A percentile compares a stretch with the other conserved stretches of the same genome.
These are phyloP conservation scores for Xylaria sp. DNA, from an alignment of 2,329 filamentous ascomycete species.

Conservation along the genomic window DNA sequence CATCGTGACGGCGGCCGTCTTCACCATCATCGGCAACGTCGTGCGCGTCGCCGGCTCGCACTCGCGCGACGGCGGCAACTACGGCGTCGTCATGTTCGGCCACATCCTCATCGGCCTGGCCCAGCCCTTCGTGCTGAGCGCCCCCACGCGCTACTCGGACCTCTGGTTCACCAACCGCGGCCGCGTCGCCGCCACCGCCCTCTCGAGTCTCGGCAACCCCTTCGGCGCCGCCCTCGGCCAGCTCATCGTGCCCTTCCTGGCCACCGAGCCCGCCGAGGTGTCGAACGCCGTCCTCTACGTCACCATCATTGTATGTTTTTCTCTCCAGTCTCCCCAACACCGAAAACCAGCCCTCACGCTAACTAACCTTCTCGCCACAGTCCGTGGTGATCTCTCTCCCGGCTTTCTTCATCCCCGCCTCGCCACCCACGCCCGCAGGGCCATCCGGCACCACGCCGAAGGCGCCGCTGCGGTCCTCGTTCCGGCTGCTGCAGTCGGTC, in stretches of 20 bases:
- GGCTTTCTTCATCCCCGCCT: slow-evolving; percentile 78
- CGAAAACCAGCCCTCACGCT: neutral
- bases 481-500: slow-evolving; percentile 66
- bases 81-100: slow-evolving; percentile 83
- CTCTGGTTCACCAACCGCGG: slow-evolving; percentile 90
- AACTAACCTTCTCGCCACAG: slow-evolving; percentile 14
- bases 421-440: slow-evolving; percentile 78
- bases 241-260: slow-evolving; percentile 82
- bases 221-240: slow-evolving; percentile 89
- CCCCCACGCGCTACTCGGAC: slow-evolving; percentile 89
- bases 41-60: slow-evolving; percentile 77
- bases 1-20: slow-evolving; percentile 72
- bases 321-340: no score
- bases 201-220: slow-evolving; percentile 86
- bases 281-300: slow-evolving; percentile 86
- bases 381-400: slow-evolving; percentile 68
- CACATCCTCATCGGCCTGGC: slow-evolving; percentile 88
- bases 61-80: slow-evolving; percentile 62
- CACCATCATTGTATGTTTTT: slow-evolving; percentile 78
- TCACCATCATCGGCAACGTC: slow-evolving; percentile 88
- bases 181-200: slow-evolving; percentile 83
- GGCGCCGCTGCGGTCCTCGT: slow-evolving; percentile 55
- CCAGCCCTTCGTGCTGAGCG: slow-evolving; percentile 89
- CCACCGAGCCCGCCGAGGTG: slow-evolving; percentile 65
- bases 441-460: slow-evolving; percentile 68